Conservation (phyloP, 2,329 filamentous ascomycete species). For the Xylaria multiplex region DNA sequence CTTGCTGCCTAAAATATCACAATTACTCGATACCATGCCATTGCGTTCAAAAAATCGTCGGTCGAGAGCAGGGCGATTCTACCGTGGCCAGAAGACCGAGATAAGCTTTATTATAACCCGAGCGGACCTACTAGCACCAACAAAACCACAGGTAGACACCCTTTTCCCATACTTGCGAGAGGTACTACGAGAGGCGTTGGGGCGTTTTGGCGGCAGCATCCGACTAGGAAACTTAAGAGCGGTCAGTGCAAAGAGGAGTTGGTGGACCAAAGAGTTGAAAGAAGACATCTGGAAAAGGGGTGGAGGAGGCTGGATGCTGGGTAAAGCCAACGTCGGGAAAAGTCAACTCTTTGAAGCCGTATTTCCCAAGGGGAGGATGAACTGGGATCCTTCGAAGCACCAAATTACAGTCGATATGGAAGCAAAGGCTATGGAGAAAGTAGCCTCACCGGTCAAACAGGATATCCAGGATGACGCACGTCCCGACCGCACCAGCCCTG, state of each 20-base stretch:
- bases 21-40: slow-evolving; percentile 75
- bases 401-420: slow-evolving; percentile 51
- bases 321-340: slow-evolving; percentile 98
- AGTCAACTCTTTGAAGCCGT: slow-evolving; percentile 89
- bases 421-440: slow-evolving; percentile 30
- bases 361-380: slow-evolving; percentile 78
- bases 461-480: background rate
- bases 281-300: slow-evolving; percentile 86
- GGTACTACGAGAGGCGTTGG: slow-evolving; percentile 80
- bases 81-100: slow-evolving; percentile 74
- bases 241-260: slow-evolving; percentile 84
- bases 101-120: slow-evolving; percentile 92
- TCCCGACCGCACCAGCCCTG: slow-evolving; percentile 41
- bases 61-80: slow-evolving; percentile 73
- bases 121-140: slow-evolving; percentile 84
- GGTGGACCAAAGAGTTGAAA: slow-evolving; percentile 91
- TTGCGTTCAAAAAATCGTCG: slow-evolving; percentile 84
- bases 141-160: slow-evolving; percentile 82
- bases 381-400: slow-evolving; percentile 51
- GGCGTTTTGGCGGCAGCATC: slow-evolving; percentile 71
- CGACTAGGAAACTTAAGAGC: slow-evolving; percentile 88
- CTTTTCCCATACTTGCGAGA: slow-evolving; percentile 87
- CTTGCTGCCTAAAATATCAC: slow-evolving; percentile 78
- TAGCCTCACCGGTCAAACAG: background rate
- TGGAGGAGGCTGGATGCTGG: slow-evolving; percentile 93